These are phyloP conservation scores for Apiospora hydei DNA, from an alignment of 2,329 filamentous ascomycete genomes.

Conservation along the genomic window DNA sequence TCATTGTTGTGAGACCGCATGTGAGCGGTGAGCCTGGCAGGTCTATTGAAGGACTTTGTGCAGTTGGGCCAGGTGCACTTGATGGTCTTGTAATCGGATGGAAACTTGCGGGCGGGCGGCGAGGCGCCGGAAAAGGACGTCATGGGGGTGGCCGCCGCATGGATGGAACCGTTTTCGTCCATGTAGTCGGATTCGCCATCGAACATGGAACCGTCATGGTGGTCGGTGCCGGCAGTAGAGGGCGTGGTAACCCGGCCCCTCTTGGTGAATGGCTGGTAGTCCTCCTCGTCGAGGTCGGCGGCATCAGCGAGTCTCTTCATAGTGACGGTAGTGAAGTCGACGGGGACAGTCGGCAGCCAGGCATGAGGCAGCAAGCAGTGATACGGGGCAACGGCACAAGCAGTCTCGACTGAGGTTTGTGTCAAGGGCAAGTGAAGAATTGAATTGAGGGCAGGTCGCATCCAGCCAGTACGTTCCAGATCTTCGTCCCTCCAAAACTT, in stretches of 20 bases:
- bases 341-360: not conserved
- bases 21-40: conserved; percentile 80
- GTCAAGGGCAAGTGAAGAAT: conserved; percentile 17
- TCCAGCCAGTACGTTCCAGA: not conserved
- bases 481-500: not conserved
- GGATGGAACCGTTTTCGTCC: conserved; percentile 31
- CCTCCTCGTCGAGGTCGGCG: conserved; percentile 19
- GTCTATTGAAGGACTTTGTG: conserved; percentile 85
- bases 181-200: conserved; percentile 23
- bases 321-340: conserved; percentile 8
- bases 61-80: conserved; percentile 78
- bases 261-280: conserved; percentile 16
- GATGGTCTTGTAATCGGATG: conserved; percentile 79
- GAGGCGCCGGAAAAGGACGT: conserved; percentile 52
- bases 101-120: conserved; percentile 60
- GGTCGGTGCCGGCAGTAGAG: conserved; percentile 22
- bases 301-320: conserved; percentile 35
- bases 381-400: not conserved
- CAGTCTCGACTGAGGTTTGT: not conserved
- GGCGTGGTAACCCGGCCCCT: conserved; percentile 22
- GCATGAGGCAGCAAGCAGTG: not conserved
- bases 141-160: conserved; percentile 49
- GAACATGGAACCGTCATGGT: conserved; percentile 22
- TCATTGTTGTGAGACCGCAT: conserved; percentile 86
- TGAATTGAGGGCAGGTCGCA: not conserved